Evolutionary conservation across 148 eudicot species (phyloP).

Genomic region (Gaultheria prostrata): DNA sequence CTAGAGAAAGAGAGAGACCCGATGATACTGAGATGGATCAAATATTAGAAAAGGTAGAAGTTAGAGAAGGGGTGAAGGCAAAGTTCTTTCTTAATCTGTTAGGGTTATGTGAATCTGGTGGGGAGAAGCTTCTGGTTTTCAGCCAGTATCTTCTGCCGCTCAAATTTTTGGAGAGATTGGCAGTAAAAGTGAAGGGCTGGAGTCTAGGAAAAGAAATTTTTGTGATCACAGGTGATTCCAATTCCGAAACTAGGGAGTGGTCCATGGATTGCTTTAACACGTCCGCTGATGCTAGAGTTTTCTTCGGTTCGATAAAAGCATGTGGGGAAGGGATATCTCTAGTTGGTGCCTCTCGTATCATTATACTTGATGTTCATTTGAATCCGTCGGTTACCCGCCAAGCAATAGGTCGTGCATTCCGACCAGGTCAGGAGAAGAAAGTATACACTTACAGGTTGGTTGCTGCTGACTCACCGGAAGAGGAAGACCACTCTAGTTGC

Average conservation of each 20-base stretch:
- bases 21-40: constrained; percentile 53
- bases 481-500: constrained; percentile 72
- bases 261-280: constrained; percentile 75
- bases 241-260: constrained; percentile 53
- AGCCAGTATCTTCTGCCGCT: constrained; percentile 76
- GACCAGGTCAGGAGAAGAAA: constrained; percentile 83
- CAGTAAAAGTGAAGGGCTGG: constrained; percentile 55
- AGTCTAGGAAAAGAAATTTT: constrained; percentile 59
- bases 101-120: constrained; percentile 58
- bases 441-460: constrained; percentile 67
- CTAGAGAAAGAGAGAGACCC: constrained; percentile 34
- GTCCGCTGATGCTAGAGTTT: constrained; percentile 69
- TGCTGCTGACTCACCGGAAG: constrained; percentile 78
- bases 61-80: constrained; percentile 72
- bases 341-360: constrained; percentile 93
- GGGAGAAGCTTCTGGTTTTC: constrained; percentile 78
- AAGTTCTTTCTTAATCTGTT: constrained; percentile 70
- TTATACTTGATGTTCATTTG: constrained; percentile 72
- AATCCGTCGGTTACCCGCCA: constrained; percentile 94
- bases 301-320: constrained; percentile 91
- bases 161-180: constrained; percentile 65
- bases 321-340: constrained; percentile 96
- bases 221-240: constrained; percentile 66
- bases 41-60: constrained; percentile 48
- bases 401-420: constrained; percentile 92